Percentiles rank a stretch among this genome's conserved stretches.
phyloP scores from a whole-genome alignment of 1,284 basidiomycete species.

The Naganishia cerealis region DNA sequence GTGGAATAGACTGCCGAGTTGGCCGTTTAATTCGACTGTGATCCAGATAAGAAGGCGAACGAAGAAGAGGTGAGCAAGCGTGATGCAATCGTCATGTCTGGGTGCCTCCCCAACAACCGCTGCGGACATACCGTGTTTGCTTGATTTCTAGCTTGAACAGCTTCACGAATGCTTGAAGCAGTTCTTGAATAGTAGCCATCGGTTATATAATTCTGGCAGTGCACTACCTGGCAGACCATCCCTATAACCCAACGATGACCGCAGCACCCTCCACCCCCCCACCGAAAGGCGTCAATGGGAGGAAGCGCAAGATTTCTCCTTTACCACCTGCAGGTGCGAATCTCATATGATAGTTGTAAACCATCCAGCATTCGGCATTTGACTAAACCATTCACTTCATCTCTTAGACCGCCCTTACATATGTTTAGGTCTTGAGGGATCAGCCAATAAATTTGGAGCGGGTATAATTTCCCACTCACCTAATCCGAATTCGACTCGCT shows the following conservation, averaged over 20 bases:
- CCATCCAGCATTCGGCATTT: neutral
- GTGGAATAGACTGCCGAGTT: neutral
- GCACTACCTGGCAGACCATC: neutral
- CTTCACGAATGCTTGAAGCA: neutral
- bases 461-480: slow-evolving; percentile 83
- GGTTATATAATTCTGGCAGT: neutral
- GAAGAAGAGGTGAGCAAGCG: slow-evolving; percentile 20
- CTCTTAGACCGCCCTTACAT: slow-evolving; percentile 42
- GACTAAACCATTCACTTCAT: neutral
- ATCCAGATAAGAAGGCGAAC: slow-evolving; percentile 1
- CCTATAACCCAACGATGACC: neutral
- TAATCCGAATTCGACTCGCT: slow-evolving; percentile 31
- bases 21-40: neutral
- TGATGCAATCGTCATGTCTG: slow-evolving; percentile 16
- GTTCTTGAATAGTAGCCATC: neutral
- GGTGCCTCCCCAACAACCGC: slow-evolving; percentile 5
- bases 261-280: neutral
- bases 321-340: slow-evolving; percentile 29
- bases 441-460: slow-evolving; percentile 96
- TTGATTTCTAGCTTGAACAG: too few species aligned
- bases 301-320: slow-evolving; percentile 27
- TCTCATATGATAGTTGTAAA: neutral
- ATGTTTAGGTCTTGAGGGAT: slow-evolving; percentile 83
- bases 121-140: neutral
- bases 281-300: neutral